A percentile compares a stretch with the other conserved stretches of the same genome.
These are phyloP conservation scores for Brassica cretica DNA, from an alignment of 345 rosid species.

Conservation along the genomic window DNA sequence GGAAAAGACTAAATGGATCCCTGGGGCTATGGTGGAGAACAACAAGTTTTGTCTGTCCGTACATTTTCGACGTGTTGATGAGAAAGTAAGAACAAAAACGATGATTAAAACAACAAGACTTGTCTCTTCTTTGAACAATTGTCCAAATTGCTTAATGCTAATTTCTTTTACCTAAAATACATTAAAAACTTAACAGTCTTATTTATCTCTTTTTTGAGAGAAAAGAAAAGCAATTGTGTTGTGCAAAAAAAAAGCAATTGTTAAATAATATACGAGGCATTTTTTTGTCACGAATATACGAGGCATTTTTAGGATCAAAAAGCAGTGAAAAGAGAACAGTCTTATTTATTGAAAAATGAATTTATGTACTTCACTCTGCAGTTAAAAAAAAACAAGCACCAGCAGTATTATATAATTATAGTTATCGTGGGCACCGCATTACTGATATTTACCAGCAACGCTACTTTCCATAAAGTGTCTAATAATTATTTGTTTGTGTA, in stretches of 20 bases:
- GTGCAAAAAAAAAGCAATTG: no score
- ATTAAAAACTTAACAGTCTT: not conserved
- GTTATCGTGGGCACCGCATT: not conserved
- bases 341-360: not conserved
- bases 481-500: not conserved
- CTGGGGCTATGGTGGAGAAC: conserved; percentile 81
- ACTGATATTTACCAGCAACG: not conserved
- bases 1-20: conserved; percentile 67
- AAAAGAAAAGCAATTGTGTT: no score
- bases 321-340: not conserved
- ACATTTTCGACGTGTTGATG: conserved; percentile 90
- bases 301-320: no score
- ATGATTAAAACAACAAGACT: not conserved
- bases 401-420: not conserved
- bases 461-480: not conserved
- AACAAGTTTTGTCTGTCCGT: conserved; percentile 96
- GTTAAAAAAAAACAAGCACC: not conserved
- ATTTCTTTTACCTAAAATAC: conserved; percentile 16
- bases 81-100: conserved; percentile 52
- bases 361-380: not conserved
- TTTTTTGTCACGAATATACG: no score
- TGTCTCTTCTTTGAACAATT: not conserved
- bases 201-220: not conserved
- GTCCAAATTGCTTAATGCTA: not conserved
- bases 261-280: no score